Percentiles rank a stretch among this genome's conserved stretches.
These are phyloP conservation scores for Entrophospora sp. DNA, from an alignment of 192 early-diverging fungal species.

Conservation along the genomic window DNA sequence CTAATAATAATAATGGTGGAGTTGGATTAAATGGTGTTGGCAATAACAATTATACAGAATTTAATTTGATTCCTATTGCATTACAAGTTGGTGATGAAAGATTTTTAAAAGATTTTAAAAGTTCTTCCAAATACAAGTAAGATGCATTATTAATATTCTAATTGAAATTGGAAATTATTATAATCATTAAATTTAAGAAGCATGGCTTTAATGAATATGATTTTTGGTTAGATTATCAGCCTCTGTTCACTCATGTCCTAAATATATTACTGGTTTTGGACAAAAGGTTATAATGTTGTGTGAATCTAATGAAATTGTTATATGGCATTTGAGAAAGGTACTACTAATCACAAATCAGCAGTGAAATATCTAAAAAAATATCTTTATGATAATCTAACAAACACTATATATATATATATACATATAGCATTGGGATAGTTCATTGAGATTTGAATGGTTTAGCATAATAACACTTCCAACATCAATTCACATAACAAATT, in stretches of 20 bases:
- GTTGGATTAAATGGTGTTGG: too few species aligned
- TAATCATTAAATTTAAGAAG: too few species aligned
- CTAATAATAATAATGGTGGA: too few species aligned
- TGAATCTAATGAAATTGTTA: not conserved
- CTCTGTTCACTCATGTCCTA: not conserved
- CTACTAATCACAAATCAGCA: not conserved
- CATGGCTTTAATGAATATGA: too few species aligned
- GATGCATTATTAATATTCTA: not conserved
- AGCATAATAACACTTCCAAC: not conserved
- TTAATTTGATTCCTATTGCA: not conserved
- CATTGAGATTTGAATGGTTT: not conserved
- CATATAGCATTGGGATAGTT: not conserved
- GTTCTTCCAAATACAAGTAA: not conserved
- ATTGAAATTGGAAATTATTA: too few species aligned
- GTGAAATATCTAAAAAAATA: not conserved
- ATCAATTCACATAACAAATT: not conserved
- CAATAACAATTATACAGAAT: too few species aligned
- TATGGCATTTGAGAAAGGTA: not conserved
- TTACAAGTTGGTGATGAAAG: not conserved
- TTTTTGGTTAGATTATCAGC: not conserved
- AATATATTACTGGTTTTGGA: not conserved
- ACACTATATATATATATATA: not conserved
- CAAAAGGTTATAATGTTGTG: not conserved
- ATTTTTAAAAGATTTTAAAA: not conserved
- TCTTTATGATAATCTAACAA: not conserved